phyloP scores from a whole-genome alignment of 202 grass and related monocot genomes.

The Saccharum hybrid region DNA sequence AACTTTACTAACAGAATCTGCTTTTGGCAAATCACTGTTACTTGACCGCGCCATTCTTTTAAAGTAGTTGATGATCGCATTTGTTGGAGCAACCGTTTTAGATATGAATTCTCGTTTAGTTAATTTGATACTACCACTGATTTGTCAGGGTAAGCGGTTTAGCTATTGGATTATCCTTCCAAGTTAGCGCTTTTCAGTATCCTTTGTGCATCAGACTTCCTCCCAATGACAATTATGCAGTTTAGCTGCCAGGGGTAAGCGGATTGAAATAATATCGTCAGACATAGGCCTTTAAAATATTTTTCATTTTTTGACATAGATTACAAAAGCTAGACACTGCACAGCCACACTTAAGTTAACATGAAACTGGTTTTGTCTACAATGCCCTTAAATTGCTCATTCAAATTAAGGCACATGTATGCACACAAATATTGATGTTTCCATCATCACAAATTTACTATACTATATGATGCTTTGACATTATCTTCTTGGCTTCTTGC shows the following conservation, averaged over 20 bases:
- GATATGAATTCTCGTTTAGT: not conserved
- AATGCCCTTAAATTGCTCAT: not conserved
- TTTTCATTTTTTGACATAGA: not conserved
- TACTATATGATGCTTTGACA: not conserved
- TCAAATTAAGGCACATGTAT: not conserved
- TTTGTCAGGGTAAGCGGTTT: not conserved
- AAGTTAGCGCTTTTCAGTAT: not conserved
- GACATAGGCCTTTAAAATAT: not conserved
- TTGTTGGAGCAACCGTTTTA: not conserved
- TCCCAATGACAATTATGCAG: not conserved
- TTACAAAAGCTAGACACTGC: not conserved
- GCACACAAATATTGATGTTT: not conserved
- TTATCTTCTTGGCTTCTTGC: slow-evolving; percentile 17
- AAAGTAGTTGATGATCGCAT: not conserved
- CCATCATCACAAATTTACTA: not conserved
- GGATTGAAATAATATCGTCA: no score
- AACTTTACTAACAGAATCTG: no score
- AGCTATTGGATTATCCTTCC: not conserved
- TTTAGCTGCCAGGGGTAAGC: no score
- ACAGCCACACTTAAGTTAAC: no score
- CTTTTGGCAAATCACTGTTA: not conserved
- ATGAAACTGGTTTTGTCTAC: not conserved
- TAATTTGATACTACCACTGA: not conserved
- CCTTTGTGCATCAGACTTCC: not conserved
- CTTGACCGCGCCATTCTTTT: not conserved